Conservation (phyloP, 805 yeast species). For the Komagataella mondaviorum region DNA sequence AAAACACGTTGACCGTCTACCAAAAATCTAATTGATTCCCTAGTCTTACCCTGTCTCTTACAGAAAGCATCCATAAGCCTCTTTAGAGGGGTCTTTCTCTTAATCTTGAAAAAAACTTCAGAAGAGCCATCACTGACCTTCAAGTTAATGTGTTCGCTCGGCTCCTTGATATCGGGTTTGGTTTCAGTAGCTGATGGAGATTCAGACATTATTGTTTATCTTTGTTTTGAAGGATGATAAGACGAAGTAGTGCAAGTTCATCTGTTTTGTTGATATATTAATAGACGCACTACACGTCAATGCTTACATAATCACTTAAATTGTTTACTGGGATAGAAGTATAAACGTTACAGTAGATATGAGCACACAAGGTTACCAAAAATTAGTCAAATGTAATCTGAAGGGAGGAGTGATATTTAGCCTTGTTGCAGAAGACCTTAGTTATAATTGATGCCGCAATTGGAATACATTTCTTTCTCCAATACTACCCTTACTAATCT, state of each 20-base stretch:
- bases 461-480: neutral
- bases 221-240: neutral
- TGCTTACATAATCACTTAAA: no score
- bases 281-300: neutral
- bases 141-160: constrained; percentile 69
- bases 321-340: neutral
- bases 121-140: constrained; percentile 90
- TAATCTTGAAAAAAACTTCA: constrained; percentile 92
- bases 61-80: constrained; percentile 97
- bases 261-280: neutral
- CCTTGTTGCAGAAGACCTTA: no score
- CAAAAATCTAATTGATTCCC: constrained; percentile 73
- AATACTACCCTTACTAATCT: neutral
- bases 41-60: constrained; percentile 88
- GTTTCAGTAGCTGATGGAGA: constrained; percentile 16
- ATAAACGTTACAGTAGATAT: neutral
- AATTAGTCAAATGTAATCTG: neutral
- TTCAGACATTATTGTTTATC: constrained; percentile 14
- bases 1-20: constrained; percentile 87
- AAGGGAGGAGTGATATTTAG: neutral
- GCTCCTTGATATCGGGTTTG: constrained; percentile 34
- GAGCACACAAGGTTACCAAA: neutral
- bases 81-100: constrained; percentile 80
- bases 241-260: neutral
- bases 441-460: neutral